phyloP scores from a whole-genome alignment of 169 alveolate genomes.

The Cystoisospora suis region DNA sequence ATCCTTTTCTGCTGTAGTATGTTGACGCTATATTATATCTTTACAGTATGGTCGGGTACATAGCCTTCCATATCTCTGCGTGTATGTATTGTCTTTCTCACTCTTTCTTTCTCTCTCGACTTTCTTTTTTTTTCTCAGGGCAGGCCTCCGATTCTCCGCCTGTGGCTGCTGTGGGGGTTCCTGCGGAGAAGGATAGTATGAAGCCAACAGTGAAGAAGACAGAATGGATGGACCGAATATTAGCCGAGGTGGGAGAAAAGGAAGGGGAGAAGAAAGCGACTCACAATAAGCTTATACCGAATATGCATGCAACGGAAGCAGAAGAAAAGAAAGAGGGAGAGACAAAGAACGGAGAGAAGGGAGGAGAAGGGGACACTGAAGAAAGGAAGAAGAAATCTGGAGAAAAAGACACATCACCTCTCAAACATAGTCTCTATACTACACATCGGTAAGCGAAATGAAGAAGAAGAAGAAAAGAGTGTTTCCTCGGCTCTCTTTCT shows the following conservation, averaged over 20 bases:
- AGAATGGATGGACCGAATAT: background rate
- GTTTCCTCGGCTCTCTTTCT: background rate
- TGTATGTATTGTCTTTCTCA: background rate
- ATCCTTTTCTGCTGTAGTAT: too few relatives aligned
- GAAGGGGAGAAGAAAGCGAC: background rate
- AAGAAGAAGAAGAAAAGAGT: background rate
- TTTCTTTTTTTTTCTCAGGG: background rate
- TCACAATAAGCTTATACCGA: constrained; percentile 15
- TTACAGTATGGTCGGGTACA: background rate
- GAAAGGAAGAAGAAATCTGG: background rate
- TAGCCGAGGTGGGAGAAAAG: constrained; percentile 5
- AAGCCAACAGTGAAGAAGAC: constrained; percentile 27
- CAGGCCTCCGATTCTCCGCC: background rate
- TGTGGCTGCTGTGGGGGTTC: constrained; percentile 16
- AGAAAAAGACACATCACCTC: background rate
- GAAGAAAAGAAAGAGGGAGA: background rate
- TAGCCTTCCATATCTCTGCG: background rate
- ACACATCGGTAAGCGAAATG: background rate
- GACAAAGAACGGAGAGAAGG: background rate
- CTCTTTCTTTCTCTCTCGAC: background rate
- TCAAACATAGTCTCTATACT: background rate
- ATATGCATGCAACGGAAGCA: background rate
- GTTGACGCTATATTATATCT: too few relatives aligned
- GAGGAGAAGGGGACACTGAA: background rate
- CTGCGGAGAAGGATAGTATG: constrained; percentile 27